These are phyloP conservation scores for Carallia pectinifolia DNA, from an alignment of 345 rosid species.

Conservation along the genomic window DNA sequence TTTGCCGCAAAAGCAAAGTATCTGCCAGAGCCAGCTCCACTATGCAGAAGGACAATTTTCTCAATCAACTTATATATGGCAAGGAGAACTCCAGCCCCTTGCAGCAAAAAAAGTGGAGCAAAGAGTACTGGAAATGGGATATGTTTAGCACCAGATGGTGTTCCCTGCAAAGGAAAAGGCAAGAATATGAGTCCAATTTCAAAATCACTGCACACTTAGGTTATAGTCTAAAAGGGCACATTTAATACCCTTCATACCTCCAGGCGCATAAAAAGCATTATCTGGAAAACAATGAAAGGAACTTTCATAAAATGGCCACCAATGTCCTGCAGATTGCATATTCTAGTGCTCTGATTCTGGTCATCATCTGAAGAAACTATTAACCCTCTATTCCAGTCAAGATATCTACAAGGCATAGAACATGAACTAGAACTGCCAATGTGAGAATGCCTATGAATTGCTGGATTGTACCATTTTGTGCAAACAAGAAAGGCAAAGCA, in stretches of 20 bases:
- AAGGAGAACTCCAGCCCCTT: slow-evolving; percentile 79
- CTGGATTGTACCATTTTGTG: slow-evolving; percentile 85
- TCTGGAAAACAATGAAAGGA: slow-evolving; percentile 66
- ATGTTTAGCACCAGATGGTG: slow-evolving; percentile 64
- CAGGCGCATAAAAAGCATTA: slow-evolving; percentile 81
- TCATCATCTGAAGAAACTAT: slow-evolving; percentile 61
- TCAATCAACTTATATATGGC: slow-evolving; percentile 62
- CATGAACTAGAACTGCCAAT: slow-evolving; percentile 56
- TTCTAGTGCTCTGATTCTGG: slow-evolving; percentile 39
- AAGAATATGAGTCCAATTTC: slow-evolving; percentile 6
- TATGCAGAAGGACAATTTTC: slow-evolving; percentile 44
- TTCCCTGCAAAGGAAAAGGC: slow-evolving; percentile 50
- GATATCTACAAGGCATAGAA: slow-evolving; percentile 46
- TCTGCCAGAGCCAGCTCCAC: slow-evolving; percentile 46
- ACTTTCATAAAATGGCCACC: slow-evolving; percentile 95
- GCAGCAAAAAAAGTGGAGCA: slow-evolving; percentile 67
- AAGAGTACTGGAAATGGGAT: slow-evolving; percentile 55
- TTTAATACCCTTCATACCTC: slow-evolving; percentile 49
- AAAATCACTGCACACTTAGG: neutral
- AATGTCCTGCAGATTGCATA: slow-evolving; percentile 70
- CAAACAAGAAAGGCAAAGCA: slow-evolving; percentile 92
- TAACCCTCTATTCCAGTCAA: slow-evolving; percentile 73
- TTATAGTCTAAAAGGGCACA: neutral
- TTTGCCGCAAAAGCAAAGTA: slow-evolving; percentile 45
- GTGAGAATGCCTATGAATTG: slow-evolving; percentile 65